Evolutionary conservation across 352 stramenopile species (phyloP), one percentile per base, ranked within the genome.

Genomic region (Phytophthora agathidicida): DNA sequence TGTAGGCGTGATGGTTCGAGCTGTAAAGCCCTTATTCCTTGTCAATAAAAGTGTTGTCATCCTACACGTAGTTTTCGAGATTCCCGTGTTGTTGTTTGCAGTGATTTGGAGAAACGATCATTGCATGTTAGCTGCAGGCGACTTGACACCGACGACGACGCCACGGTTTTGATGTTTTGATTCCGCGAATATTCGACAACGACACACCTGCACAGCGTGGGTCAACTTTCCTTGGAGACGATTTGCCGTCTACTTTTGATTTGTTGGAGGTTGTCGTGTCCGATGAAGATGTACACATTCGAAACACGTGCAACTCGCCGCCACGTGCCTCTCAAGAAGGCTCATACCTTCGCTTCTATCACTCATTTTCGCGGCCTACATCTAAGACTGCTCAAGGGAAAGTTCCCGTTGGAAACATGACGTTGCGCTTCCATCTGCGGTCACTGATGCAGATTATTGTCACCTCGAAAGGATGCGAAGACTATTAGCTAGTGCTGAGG

Each of bases 211-310:
- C 9, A 33, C 35, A 17, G 31, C 58, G 58, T 67, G 50, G 58
- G 58, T 67, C 56, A 67, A 62, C 39, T 67, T 67, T 61, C 23
- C 33, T 54, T 56, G 46, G 55, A 20, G n/a, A n/a, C n/a, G n/a
- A n/a, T n/a, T n/a, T 14, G 30, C 22, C 1, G 30, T 17, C 5
- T 22, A 7, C 22, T 17, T 41, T 23, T 23, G 30, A 27, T 31
- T 14, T 16, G 23, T 19, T 42, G 41, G 53, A 33, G 41, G 45
- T 32, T 24, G 48, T 54, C 32, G 41, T 48, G 41, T 60, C 47
- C 56, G 46, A 60, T 37, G 24, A 65, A 39, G 19, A 20, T 37
- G 22, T 8, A 6, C 14, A 28, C 24, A 11, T 8, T 28, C 38
- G 32, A 47, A 61, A 61, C 16, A 47, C 24, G 37, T 51, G 30